Evolutionary conservation across 2,329 filamentous ascomycete species (phyloP), one percentile per base, ranked within the genome.

Genomic region (Thermochaetoides dissita): DNA sequence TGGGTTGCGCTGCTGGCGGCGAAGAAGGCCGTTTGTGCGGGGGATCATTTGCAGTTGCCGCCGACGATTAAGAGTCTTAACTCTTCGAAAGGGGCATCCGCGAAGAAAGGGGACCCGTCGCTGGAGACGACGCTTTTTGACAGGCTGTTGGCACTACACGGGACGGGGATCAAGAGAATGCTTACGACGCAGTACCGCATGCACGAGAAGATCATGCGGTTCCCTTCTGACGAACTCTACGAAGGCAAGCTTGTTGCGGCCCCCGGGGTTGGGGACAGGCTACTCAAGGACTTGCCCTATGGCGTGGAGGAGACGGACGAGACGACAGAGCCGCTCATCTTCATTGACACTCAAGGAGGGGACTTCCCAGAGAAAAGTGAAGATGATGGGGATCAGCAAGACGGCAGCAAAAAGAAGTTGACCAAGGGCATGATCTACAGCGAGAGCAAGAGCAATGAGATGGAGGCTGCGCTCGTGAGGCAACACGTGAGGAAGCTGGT

Each of bases 161-260:
- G 91, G 1, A 64, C 78, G 1, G 68, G 68, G 5, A 87, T 98
- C 64, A 96, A 96, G 65, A 72, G 84, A 40, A 94, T 96, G 84
- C 74, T 98, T 24, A 96, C 86, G 4, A 94, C 83, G 5, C 91
- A 98, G 63, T 98, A 98, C 60, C 86, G 91, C 33, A 98, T 98
- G 91, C 87, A 98, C 58, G 82, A 94, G 56, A 78, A 71, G 41
- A 96, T 98, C 54, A 96, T 96, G 88, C 73, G 77, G 6, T 98
- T 95, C 55, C 89, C 91, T 0, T 95, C 89, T 0, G 74, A 84
- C 47, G 80, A 89, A 57, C 69, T 96, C 8, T 98, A 98, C 63
- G 84, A 85, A 46, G 76, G 74, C 2, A 80, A 81, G 53, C 73
- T 98, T 1, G 65, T 88, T 3, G 89, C 91, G 0, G 87, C 83